Evolutionary conservation across 345 rosid genomes (phyloP), one percentile per base, ranked within the genome.

Genomic region (Lenwebbia sp.): DNA sequence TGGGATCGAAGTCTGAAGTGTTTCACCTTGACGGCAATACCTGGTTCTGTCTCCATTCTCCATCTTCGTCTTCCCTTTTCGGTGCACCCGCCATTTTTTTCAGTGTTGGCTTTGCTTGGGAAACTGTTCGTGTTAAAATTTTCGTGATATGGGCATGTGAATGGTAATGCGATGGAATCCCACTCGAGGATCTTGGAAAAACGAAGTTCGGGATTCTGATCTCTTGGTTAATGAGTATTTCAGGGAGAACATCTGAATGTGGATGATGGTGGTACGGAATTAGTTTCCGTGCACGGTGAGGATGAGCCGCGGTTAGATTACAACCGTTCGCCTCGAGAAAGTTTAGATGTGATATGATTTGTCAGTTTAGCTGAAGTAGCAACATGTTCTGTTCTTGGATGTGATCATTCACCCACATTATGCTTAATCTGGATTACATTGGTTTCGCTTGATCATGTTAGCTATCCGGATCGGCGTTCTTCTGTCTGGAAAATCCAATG

Each of bases 1-100:
- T 97, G 82, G 99, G 99, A 89, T 97, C 99, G 81, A 97, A 97
- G 91, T 89, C 97, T 86, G 98, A 97, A 26, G 92, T 89, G 62
- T 96, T 97, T 90, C 94, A 85, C 88, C 96, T 91, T 30, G 95
- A 92, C 82, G 96, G 94, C 84, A 88, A 89, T 83, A 86, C 92
- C 86, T 95, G 99, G 99, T 96, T 5, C 28, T 86, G 91, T 87
- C 83, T 37, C 82, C 83, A 86, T 86, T 90, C 30, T 62, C 28
- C 50, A 70, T 37, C 81, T 37, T 37, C 26, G 0, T 37, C 2
- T 70, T 70, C 13, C 75, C 2, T 9, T 19, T 82, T 33, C 23
- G 5, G 47, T 84, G 51, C 22, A 70, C 49, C 54, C 44, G 21
- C 54, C 83, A 21, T 60, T 74, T 21, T 84, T 81, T 49, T 49